Evolutionary conservation across 352 stramenopile genomes (phyloP), one percentile per base, ranked within the genome.

Genomic region (Pythium pectinolyticum): DNA sequence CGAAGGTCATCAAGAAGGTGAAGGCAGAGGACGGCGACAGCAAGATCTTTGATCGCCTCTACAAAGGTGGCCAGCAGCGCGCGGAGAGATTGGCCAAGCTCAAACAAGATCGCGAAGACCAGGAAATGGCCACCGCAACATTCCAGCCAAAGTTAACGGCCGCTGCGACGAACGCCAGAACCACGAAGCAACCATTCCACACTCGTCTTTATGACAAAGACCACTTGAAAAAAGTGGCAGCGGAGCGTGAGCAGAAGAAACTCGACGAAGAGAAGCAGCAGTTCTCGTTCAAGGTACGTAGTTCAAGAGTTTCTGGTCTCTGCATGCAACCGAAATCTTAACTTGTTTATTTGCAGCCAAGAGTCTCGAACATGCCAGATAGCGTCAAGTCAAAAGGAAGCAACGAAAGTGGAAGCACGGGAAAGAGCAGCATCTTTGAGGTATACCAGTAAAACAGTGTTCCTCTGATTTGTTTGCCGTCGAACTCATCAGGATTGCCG

Each of bases 171-270:
- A 49, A 22, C 2, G 72, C 71, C 27, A 52, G 63, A 5, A 27
- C 63, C 24, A 59, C 56, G 11, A 88, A 78, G 46, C 66, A 92
- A 34, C 83, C 85, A 15, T 92, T 94, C 40, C 75, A 92, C 55
- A 77, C 90, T 31, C 72, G 85, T 9, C 57, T 94, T 25, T 94
- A 86, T 57, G 88, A 78, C 67, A 94, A 92, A 30, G 85, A 92
- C 37, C 67, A 92, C 40, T 61, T 88, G 66, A 83, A 89, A 28
- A 84, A 81, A 30, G 59, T 90, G 25, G 72, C 74, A 32, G 73
- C 78, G 0, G 77, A 89, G 8, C 77, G 85, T 11, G 83, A 94
- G 61, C 83, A 90, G 53, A 83, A 82, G 45, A 86, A 85, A 39
- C 63, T 92, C 1, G 78, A 94, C 56, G 77, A 85, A 25, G 85